Evolutionary conservation across 768 basidiomycete genomes (phyloP), one percentile per base, ranked within the genome.

Genomic region (Tylopilus subfusipes): DNA sequence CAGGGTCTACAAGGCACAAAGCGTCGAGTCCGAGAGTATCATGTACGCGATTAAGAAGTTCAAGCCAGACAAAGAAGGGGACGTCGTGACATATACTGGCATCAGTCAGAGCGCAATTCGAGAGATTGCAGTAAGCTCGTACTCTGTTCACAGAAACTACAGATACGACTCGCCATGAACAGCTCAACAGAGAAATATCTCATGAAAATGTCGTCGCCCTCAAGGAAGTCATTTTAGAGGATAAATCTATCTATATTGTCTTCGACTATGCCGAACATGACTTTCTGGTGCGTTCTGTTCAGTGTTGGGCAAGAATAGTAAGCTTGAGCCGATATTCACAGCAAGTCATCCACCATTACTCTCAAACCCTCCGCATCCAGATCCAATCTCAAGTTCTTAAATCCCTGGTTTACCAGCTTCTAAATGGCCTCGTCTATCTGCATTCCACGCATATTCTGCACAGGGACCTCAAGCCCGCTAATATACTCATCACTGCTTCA

Each of bases 231-330:
- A 94, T 99, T 52, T 75, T 99, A 25, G 96, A 99, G 68, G 97
- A 98, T 60, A 98, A 98, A 71, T 93, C 93, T 2, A 98, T 99
- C 58, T 97, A 94, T 70, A 98, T 99, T 93, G 94, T 98, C 14
- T 98, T 99, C 61, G 96, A 98, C 62, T 99, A 97, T 63, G 96
- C 96, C 7, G 97, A 98, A 65, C 97, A 99, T 65, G 97, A 99
- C 72, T 98, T 98, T 67, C 79, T 98, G 45, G 95, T 93, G 57
- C 55, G 90, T 73, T 6, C n/a, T 24, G 24, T 29, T n/a, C n/a
- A n/a, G 6, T 25, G 21, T 24, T 19, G 42, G 10, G 9, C 18
- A 30, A 5, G 24, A n/a, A n/a, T 29, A 46, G 25, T 14, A 24
- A 19, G 42, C 19, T 36, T 34, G 21, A n/a, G 2, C 14, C 4